A percentile compares a stretch with the other conserved stretches of the same genome.
Conservation (phyloP, 352 stramenopile genomes). For the Plasmopara muralis region DNA sequence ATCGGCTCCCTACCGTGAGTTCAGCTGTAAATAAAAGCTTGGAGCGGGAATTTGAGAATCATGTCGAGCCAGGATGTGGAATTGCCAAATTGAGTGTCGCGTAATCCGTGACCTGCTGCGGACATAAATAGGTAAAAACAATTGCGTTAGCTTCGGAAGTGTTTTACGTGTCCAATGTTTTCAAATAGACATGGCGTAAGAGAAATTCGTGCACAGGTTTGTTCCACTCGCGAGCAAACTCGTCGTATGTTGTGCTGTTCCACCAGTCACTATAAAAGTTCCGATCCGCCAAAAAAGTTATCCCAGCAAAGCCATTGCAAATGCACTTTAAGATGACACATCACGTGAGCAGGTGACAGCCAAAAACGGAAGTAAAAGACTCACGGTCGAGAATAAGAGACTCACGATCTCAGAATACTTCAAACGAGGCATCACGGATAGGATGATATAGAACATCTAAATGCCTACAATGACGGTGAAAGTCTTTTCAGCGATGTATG, state of each 20-base stretch:
- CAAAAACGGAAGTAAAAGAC: slow-evolving; percentile 90
- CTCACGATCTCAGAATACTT: slow-evolving; percentile 58
- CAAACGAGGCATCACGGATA: slow-evolving; percentile 81
- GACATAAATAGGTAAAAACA: slow-evolving; percentile 92
- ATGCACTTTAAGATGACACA: slow-evolving; percentile 97
- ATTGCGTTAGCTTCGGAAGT: slow-evolving; percentile 68
- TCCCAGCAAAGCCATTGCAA: slow-evolving; percentile 93
- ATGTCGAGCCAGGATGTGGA: slow-evolving; percentile 77
- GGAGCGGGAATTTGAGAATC: slow-evolving; percentile 62
- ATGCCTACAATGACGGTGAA: slow-evolving; percentile 75
- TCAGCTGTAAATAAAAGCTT: slow-evolving; percentile 76
- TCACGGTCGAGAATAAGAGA: slow-evolving; percentile 52
- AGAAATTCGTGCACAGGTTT: slow-evolving; percentile 96
- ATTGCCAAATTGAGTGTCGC: slow-evolving; percentile 69
- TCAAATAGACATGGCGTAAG: slow-evolving; percentile 78
- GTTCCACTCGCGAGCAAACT: slow-evolving; percentile 94
- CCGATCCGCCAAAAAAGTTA: slow-evolving; percentile 86
- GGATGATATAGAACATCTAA: slow-evolving; percentile 85
- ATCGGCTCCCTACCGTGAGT: slow-evolving; percentile 71
- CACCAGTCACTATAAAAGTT: slow-evolving; percentile 98
- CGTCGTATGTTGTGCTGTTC: slow-evolving; percentile 92
- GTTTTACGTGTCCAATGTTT: slow-evolving; percentile 70
- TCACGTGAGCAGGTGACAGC: slow-evolving; percentile 94
- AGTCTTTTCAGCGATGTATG: slow-evolving; percentile 78
- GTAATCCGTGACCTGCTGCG: slow-evolving; percentile 68